Percentiles rank a stretch among this genome's conserved stretches.
Evolutionary conservation across 1,284 basidiomycete genomes (phyloP).

Genomic region (Leucoagaricus sp.): DNA sequence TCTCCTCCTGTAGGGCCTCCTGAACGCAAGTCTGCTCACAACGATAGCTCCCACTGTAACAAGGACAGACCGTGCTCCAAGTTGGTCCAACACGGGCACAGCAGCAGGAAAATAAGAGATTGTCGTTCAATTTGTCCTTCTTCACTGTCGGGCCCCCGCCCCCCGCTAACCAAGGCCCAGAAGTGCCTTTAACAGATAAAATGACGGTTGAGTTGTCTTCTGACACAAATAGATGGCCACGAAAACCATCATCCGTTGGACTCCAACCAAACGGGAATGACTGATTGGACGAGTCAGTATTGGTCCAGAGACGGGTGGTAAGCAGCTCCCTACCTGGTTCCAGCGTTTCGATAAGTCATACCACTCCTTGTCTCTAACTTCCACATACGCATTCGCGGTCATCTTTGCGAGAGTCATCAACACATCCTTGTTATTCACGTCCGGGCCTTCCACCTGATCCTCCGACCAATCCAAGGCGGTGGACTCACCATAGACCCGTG

Average conservation of each 20-base stretch:
- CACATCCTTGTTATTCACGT: slow-evolving; percentile 74
- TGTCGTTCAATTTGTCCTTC: slow-evolving; percentile 87
- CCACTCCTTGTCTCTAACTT: slow-evolving; percentile 64
- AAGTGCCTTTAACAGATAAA: slow-evolving; percentile 92
- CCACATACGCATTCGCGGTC: slow-evolving; percentile 81
- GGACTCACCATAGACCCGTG: slow-evolving; percentile 42
- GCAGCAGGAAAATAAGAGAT: slow-evolving; percentile 89
- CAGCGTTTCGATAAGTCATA: slow-evolving; percentile 68
- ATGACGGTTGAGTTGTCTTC: slow-evolving; percentile 85
- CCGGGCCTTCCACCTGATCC: slow-evolving; percentile 56
- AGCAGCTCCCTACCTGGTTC: slow-evolving; percentile 43
- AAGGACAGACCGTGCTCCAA: slow-evolving; percentile 86
- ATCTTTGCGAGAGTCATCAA: slow-evolving; percentile 86
- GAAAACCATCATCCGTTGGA: slow-evolving; percentile 80
- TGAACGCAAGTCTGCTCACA: slow-evolving; percentile 80
- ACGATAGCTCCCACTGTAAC: slow-evolving; percentile 65
- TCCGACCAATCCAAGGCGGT: slow-evolving; percentile 49
- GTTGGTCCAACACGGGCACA: slow-evolving; percentile 86
- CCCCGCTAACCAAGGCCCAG: slow-evolving; percentile 72
- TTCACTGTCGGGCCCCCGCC: slow-evolving; percentile 69
- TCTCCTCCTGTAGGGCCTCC: slow-evolving; percentile 72
- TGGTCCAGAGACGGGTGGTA: neutral
- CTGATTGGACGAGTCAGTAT: slow-evolving; percentile 35
- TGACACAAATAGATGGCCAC: slow-evolving; percentile 87
- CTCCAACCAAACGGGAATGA: slow-evolving; percentile 87